Base-by-base conservation (phyloP, 805 yeast genomes). In the Wickerhamiella galacta region DNA sequence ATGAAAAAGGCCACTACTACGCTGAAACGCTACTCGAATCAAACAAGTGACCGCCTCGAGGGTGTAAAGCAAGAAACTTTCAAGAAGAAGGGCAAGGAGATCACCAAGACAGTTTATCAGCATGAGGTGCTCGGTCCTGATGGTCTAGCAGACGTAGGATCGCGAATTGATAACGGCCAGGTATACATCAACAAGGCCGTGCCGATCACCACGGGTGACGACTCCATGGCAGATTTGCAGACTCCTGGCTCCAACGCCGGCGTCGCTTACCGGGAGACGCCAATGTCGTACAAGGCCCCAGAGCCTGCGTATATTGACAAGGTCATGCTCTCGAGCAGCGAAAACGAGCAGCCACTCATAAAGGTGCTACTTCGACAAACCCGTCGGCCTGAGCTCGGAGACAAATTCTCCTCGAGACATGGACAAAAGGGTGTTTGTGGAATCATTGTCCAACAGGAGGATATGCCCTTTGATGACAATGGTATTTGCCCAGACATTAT, bases 401-500 rank as follows among this genome's bases (percentile, higher is more conserved):
- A 90, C 52, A 90, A 90, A 56, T 90, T 90, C 51, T 83, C 95
- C 2, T 82, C 95, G 1, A 72, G 98, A 57, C 96, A 87, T 60
- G 98, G 98, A 25, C 98, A 87, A 56, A 87, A 87, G 64, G 98
- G 98, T 71, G 96, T 90, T 20, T 87, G 96, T 63, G 96, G 98
- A 59, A 82, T 90, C 45, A 90, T 87, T 54, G 95, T 87, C 4
- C 83, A 82, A 45, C 96, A 87, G 53, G 96, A 87, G 46, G 98
- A 87, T 50, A 66, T 87, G 66, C 98, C 98, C 10, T 87, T 87
- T 58, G 81, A 75, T 51, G 96, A 90, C 46, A 69, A 74, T 37
- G 98, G 98, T 52, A 69, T 90, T 17, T 64, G 72, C 3, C 98
- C 98, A 0, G 98, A 87, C 60, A 85, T 87, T 43, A 87, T 87